These are phyloP conservation scores for Solanum hybrid DNA, from an alignment of 305 asterid species.

Conservation along the genomic window DNA sequence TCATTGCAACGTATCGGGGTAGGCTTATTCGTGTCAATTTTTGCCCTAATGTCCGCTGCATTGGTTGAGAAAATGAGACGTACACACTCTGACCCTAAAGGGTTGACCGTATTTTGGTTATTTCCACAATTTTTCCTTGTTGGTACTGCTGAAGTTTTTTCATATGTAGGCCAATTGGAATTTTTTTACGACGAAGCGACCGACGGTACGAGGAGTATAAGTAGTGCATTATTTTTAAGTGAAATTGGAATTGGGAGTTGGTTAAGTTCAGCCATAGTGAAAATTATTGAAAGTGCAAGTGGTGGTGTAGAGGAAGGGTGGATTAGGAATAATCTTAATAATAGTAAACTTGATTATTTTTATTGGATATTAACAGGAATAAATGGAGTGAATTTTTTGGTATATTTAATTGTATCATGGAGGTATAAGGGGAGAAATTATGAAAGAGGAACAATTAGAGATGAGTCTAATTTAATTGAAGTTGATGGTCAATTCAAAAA, in stretches of 20 bases:
- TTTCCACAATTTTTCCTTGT: constrained; percentile 64
- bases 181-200: constrained; percentile 78
- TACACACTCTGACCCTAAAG: neutral
- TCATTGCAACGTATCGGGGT: constrained; percentile 53
- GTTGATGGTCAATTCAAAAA: neutral
- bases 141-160: constrained; percentile 65
- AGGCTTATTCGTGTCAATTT: constrained; percentile 43
- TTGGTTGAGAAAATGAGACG: constrained; percentile 40
- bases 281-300: constrained; percentile 25
- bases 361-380: constrained; percentile 57
- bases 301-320: constrained; percentile 53
- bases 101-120: constrained; percentile 51
- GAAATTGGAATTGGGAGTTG: constrained; percentile 85
- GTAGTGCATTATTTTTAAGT: constrained; percentile 69
- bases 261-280: constrained; percentile 65
- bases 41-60: constrained; percentile 47
- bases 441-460: constrained; percentile 4
- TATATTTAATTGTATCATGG: constrained; percentile 36
- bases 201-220: constrained; percentile 68
- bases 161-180: constrained; percentile 80
- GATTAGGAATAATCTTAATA: constrained; percentile 46
- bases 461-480: constrained; percentile 15
- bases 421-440: constrained; percentile 30
- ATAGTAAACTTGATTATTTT: constrained; percentile 47
- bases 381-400: constrained; percentile 46